These are phyloP conservation scores for Orbilia brochopaga DNA, from an alignment of 2,329 filamentous ascomycete species.

Conservation along the genomic window DNA sequence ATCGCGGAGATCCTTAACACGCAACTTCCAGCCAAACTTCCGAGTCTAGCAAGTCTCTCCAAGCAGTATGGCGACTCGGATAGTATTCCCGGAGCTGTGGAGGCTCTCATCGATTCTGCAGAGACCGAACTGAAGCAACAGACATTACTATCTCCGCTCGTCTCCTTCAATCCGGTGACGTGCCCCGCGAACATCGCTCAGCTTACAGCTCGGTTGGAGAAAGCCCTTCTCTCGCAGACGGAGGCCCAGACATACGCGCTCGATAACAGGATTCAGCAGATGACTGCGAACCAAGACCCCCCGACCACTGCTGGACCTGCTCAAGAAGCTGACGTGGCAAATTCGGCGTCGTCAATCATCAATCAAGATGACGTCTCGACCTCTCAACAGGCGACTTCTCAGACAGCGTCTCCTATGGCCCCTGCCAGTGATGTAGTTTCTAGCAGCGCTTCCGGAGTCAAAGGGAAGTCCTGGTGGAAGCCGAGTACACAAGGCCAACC, in stretches of 20 bases:
- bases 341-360: no score
- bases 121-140: conserved; percentile 1
- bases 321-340: no score
- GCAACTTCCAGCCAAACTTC: conserved; percentile 8
- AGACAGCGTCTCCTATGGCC: no score
- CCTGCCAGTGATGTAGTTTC: not conserved
- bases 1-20: conserved; percentile 11
- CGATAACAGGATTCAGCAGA: not conserved
- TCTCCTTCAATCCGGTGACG: not conserved
- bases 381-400: no score
- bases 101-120: not conserved
- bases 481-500: not conserved
- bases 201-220: not conserved
- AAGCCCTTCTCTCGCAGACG: not conserved
- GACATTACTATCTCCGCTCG: not conserved
- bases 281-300: not conserved
- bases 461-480: not conserved
- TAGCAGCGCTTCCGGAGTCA: not conserved
- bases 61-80: not conserved
- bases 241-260: not conserved
- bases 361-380: no score
- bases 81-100: not conserved
- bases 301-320: not conserved
- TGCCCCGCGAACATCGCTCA: not conserved
- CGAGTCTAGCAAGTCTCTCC: not conserved